A percentile compares a stretch with the other conserved stretches of the same genome.
phyloP scores from a whole-genome alignment of 129 eudicot genomes.

The Logfia minima region DNA sequence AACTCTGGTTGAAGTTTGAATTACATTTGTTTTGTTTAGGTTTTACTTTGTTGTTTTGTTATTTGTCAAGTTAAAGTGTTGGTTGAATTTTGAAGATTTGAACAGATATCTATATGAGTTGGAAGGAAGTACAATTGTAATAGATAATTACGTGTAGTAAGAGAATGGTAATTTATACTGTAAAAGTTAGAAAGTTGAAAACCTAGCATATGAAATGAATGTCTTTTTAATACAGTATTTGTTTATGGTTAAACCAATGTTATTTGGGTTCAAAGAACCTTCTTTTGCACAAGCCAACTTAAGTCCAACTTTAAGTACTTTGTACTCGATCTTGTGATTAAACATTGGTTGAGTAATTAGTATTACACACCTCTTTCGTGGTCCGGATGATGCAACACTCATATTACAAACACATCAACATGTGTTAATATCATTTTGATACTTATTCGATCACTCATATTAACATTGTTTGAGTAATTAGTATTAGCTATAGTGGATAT shows the following conservation, averaged over 20 bases:
- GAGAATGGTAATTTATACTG: not conserved
- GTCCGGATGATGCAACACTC: no score
- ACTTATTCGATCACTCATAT: not conserved
- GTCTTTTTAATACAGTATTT: no score
- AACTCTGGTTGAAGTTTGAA: constrained; percentile 42
- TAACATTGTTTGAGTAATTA: no score
- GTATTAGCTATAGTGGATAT: no score
- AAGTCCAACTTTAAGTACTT: no score
- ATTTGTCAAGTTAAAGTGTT: not conserved
- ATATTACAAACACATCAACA: no score
- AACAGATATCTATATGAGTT: not conserved
- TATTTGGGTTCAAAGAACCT: no score
- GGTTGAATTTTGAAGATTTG: constrained; percentile 6
- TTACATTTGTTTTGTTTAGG: constrained; percentile 2
- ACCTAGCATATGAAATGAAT: not conserved
- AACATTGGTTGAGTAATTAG: no score
- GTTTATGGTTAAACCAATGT: no score
- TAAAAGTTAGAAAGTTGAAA: not conserved
- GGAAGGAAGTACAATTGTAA: not conserved
- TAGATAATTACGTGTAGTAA: not conserved
- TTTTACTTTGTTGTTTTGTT: not conserved
- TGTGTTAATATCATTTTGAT: not conserved
- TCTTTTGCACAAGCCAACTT: no score
- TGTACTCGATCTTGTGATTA: no score
- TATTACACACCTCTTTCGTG: no score